Conservation (phyloP, 2,329 filamentous ascomycete species). For the Thielaviopsis euricoi region DNA sequence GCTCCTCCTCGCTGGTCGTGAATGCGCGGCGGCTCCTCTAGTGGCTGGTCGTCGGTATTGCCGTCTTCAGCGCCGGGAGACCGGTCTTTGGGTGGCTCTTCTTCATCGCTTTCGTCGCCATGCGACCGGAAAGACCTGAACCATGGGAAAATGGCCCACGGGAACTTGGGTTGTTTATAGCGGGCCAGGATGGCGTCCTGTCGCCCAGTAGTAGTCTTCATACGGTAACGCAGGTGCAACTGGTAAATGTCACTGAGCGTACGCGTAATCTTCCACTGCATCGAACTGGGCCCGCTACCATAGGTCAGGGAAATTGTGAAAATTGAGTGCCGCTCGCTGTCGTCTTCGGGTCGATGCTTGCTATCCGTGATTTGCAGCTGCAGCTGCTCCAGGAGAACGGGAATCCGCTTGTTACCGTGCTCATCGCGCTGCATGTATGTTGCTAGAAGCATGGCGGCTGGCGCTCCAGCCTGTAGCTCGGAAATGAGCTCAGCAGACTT, state of each 20-base stretch:
- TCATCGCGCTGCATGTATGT: slow-evolving; percentile 98
- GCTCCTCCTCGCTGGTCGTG: slow-evolving; percentile 4
- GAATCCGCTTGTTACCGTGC: slow-evolving; percentile 86
- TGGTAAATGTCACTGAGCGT: slow-evolving; percentile 83
- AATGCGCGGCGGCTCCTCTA: slow-evolving; percentile 9
- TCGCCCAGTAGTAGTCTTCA: slow-evolving; percentile 51
- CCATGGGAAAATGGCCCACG: slow-evolving; percentile 77
- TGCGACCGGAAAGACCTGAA: slow-evolving; percentile 64
- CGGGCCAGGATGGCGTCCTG: slow-evolving; percentile 30
- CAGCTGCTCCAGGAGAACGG: slow-evolving; percentile 85
- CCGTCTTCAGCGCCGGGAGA: background rate
- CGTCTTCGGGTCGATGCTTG: slow-evolving; percentile 45
- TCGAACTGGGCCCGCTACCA: slow-evolving; percentile 82
- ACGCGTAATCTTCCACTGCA: slow-evolving; percentile 88
- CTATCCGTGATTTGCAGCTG: slow-evolving; percentile 79
- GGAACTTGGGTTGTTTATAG: slow-evolving; percentile 70
- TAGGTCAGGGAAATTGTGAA: slow-evolving; percentile 93
- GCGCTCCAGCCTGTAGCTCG: slow-evolving; percentile 79
- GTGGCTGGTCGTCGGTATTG: slow-evolving; percentile 23
- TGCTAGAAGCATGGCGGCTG: slow-evolving; percentile 82
- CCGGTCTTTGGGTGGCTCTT: slow-evolving; percentile 28
- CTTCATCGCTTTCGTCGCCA: slow-evolving; percentile 67
- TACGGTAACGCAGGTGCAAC: slow-evolving; percentile 82
- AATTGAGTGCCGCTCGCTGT: slow-evolving; percentile 56
- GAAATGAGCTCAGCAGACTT: slow-evolving; percentile 96